phyloP scores from a whole-genome alignment of 768 basidiomycete species.

The Coprinopsis marcescibilis region DNA sequence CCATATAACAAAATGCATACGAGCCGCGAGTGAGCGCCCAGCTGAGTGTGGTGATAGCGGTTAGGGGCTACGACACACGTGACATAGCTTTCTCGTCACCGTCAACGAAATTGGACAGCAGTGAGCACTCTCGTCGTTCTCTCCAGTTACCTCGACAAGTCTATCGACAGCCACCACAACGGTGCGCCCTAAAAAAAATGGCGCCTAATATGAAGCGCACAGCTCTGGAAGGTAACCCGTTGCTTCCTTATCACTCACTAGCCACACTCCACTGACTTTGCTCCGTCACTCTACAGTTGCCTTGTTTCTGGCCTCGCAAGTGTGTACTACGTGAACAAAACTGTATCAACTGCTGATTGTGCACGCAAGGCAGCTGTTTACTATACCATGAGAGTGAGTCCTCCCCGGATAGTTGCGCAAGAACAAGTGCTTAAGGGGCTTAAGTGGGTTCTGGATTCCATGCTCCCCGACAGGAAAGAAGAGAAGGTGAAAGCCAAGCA shows the following conservation, averaged over 20 bases:
- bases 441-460: slow-evolving; percentile 63
- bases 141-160: no score
- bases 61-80: no score
- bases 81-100: no score
- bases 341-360: slow-evolving; percentile 16
- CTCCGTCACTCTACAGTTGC: slow-evolving; percentile 34
- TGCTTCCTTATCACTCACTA: no score
- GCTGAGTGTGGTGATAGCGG: no score
- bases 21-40: no score
- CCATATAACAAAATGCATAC: no score
- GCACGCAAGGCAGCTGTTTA: slow-evolving; percentile 65
- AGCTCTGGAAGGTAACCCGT: slow-evolving; percentile 37
- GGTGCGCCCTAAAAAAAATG: no score
- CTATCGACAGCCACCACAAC: no score
- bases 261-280: not conserved
- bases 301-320: slow-evolving; percentile 45
- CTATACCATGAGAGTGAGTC: slow-evolving; percentile 65
- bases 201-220: slow-evolving; percentile 36
- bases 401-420: not conserved
- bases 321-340: slow-evolving; percentile 22
- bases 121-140: no score
- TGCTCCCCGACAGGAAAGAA: slow-evolving; percentile 48
- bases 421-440: not conserved
- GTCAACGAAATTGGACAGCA: no score
- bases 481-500: slow-evolving; percentile 65